Conservation (phyloP, 331 rosid genomes). For the Quercus lobata region DNA sequence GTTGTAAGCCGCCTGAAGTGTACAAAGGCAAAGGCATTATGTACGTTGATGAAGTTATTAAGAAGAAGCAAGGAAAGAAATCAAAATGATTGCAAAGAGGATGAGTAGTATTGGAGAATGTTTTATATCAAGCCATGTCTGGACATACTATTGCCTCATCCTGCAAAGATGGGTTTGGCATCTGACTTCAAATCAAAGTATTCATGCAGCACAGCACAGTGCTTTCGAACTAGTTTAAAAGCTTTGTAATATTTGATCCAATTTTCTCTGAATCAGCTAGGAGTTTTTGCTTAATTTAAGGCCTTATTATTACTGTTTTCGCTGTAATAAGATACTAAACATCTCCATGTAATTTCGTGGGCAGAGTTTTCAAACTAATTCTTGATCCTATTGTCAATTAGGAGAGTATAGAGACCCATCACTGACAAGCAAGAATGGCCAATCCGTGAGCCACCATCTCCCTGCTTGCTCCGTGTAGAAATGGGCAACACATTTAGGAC, state of each 20-base stretch:
- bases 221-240: neutral
- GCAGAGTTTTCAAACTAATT: neutral
- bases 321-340: neutral
- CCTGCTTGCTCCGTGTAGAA: too few relatives aligned
- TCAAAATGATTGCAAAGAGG: constrained; percentile 28
- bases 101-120: neutral
- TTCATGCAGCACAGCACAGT: neutral
- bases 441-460: neutral
- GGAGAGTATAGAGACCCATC: neutral
- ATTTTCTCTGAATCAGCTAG: neutral
- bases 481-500: too few relatives aligned
- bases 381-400: neutral
- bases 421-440: too few relatives aligned
- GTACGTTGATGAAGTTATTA: constrained; percentile 74
- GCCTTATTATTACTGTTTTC: neutral
- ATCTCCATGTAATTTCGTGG: neutral
- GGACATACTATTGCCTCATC: neutral
- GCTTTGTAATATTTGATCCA: neutral
- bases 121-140: neutral
- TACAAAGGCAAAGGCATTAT: constrained; percentile 95
- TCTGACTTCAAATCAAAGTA: neutral
- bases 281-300: neutral
- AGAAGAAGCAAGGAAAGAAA: constrained; percentile 73
- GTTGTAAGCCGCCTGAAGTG: constrained; percentile 86
- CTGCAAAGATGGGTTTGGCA: neutral